Conservation (phyloP, 352 stramenopile genomes). For the Pythium diclinum region DNA sequence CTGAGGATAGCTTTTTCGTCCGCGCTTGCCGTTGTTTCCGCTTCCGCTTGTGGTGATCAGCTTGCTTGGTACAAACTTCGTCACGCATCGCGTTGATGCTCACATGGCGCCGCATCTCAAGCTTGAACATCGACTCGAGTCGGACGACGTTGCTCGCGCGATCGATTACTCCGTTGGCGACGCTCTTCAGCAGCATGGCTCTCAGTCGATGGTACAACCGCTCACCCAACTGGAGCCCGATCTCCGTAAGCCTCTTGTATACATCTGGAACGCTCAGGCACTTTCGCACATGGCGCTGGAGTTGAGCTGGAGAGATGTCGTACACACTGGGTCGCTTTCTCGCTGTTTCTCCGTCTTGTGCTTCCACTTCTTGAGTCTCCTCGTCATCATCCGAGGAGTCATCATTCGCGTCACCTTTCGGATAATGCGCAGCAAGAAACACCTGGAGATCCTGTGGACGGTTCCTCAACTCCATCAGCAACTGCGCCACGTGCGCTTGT, state of each 20-base stretch:
- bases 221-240: constrained; percentile 41
- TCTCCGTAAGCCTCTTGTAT: constrained; percentile 36
- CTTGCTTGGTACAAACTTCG: constrained; percentile 28
- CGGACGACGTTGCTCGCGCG: constrained; percentile 44
- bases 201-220: constrained; percentile 41
- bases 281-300: not conserved
- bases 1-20: not conserved
- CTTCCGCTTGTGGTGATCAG: constrained; percentile 18
- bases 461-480: constrained; percentile 41
- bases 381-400: constrained; percentile 19
- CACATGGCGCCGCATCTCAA: constrained; percentile 54
- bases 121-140: constrained; percentile 56
- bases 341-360: not conserved
- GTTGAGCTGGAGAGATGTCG: not conserved
- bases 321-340: not conserved
- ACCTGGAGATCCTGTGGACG: constrained; percentile 36
- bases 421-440: constrained; percentile 33
- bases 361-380: not conserved
- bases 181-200: constrained; percentile 41
- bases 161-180: constrained; percentile 39
- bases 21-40: not conserved
- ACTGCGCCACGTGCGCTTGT: constrained; percentile 40
- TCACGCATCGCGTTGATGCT: constrained; percentile 47
- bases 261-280: constrained; percentile 23
- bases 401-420: constrained; percentile 22